These are phyloP conservation scores for Saprolegnia parasitica DNA, from an alignment of 352 stramenopile genomes.

Conservation along the genomic window DNA sequence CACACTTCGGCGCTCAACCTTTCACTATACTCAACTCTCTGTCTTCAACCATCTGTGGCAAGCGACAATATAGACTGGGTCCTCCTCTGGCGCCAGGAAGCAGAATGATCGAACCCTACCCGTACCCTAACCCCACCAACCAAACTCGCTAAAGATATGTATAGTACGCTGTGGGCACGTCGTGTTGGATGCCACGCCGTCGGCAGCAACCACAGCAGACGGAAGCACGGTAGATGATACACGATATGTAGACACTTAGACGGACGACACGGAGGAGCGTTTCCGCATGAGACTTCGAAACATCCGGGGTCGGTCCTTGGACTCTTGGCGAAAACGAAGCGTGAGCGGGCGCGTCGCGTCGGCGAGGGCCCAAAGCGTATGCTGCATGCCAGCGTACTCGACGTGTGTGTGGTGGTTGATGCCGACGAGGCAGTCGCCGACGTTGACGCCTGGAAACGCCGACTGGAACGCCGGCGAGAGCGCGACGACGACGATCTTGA, in stretches of 20 bases:
- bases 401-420: slow-evolving; percentile 74
- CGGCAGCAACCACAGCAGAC: no score
- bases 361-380: slow-evolving; percentile 81
- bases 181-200: no score
- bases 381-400: slow-evolving; percentile 77
- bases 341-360: slow-evolving; percentile 65
- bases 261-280: background rate
- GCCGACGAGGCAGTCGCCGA: slow-evolving; percentile 72
- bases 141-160: no score
- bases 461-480: slow-evolving; percentile 6
- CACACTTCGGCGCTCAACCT: no score
- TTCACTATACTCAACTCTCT: no score
- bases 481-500: slow-evolving; percentile 16
- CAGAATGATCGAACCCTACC: no score
- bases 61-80: no score
- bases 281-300: slow-evolving; percentile 1
- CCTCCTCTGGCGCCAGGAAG: no score
- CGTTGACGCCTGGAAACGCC: slow-evolving; percentile 43
- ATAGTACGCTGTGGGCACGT: no score
- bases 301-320: background rate
- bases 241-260: background rate
- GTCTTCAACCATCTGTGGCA: no score
- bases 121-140: no score
- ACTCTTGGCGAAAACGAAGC: slow-evolving; percentile 55
- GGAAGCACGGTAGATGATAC: no score